Evolutionary conservation across 2,329 filamentous ascomycete species (phyloP).

Genomic region (Aspergillus vadensis): DNA sequence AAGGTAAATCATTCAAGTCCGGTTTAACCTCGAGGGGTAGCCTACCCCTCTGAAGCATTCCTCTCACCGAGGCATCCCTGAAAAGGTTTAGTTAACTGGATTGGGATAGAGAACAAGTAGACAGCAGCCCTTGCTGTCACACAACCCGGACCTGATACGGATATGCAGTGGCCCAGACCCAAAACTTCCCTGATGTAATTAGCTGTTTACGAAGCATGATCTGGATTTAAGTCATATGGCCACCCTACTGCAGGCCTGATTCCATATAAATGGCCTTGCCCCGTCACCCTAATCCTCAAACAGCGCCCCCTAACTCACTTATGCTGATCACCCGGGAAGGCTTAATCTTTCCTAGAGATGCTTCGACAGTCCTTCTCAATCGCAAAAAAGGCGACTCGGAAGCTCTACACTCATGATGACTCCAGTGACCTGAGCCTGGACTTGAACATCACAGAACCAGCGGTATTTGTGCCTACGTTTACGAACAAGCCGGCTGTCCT

Average conservation of each 20-base stretch:
- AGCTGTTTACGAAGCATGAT: conserved; percentile 1
- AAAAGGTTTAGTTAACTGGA: not conserved
- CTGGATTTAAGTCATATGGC: conserved; percentile 5
- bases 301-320: not conserved
- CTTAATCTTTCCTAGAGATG: not conserved
- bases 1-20: not conserved
- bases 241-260: not conserved
- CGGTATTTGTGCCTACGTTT: conserved; percentile 17
- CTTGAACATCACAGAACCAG: conserved; percentile 15
- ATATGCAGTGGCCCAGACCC: not conserved
- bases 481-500: conserved; percentile 20
- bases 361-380: conserved; percentile 1
- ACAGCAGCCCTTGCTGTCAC: conserved; percentile 10
- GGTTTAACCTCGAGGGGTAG: not conserved
- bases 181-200: conserved; percentile 8
- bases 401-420: not conserved
- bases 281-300: not conserved
- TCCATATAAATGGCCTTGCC: not conserved
- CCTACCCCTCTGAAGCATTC: not conserved
- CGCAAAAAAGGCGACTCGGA: not conserved
- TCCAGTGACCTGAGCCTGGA: conserved; percentile 9
- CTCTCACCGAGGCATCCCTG: not conserved
- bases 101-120: not conserved
- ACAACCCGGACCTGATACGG: conserved; percentile 8
- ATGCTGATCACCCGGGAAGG: not conserved